A percentile compares a stretch with the other conserved stretches of the same genome.
Conservation (phyloP, 805 yeast genomes). For the Myxozyma nipponensis region DNA sequence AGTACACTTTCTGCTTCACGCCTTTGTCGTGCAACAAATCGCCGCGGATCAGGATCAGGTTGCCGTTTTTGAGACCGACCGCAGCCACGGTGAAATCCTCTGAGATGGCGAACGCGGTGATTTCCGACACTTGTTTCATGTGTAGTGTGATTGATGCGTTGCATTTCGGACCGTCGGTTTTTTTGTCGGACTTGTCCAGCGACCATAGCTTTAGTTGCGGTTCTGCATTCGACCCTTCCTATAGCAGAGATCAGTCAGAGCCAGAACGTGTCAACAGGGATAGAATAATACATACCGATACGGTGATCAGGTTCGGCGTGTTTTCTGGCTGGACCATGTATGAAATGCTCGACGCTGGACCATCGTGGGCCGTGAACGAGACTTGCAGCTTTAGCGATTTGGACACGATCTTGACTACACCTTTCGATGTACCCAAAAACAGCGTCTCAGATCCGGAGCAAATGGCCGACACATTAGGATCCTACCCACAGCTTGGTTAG, state of each 20-base stretch:
- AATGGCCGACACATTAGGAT: conserved; percentile 63
- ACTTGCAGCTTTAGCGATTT: conserved; percentile 45
- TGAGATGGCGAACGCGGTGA: conserved; percentile 57
- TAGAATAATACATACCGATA: conserved; percentile 40
- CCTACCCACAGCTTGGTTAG: conserved; percentile 35
- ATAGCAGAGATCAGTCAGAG: neutral
- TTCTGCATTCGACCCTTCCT: conserved; percentile 59
- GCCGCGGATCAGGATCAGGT: conserved; percentile 77
- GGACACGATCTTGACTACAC: conserved; percentile 55
- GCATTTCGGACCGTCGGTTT: conserved; percentile 42
- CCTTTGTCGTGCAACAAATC: conserved; percentile 87
- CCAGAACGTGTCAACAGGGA: neutral
- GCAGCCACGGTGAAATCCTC: conserved; percentile 60
- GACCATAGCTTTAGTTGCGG: conserved; percentile 72
- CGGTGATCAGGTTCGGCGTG: conserved; percentile 57
- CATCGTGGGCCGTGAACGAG: conserved; percentile 61
- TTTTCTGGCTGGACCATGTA: conserved; percentile 49
- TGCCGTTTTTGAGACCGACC: conserved; percentile 80
- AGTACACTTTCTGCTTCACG: conserved; percentile 76
- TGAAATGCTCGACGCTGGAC: conserved; percentile 56
- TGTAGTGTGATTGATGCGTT: conserved; percentile 60
- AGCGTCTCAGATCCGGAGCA: conserved; percentile 54
- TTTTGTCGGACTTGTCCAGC: conserved; percentile 42
- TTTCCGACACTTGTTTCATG: conserved; percentile 71
- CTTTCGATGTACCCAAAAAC: conserved; percentile 55